A percentile compares a stretch with the other conserved stretches of the same genome.
phyloP scores from a whole-genome alignment of 495 filamentous ascomycete genomes.

The Elaphomyces granulatus region DNA sequence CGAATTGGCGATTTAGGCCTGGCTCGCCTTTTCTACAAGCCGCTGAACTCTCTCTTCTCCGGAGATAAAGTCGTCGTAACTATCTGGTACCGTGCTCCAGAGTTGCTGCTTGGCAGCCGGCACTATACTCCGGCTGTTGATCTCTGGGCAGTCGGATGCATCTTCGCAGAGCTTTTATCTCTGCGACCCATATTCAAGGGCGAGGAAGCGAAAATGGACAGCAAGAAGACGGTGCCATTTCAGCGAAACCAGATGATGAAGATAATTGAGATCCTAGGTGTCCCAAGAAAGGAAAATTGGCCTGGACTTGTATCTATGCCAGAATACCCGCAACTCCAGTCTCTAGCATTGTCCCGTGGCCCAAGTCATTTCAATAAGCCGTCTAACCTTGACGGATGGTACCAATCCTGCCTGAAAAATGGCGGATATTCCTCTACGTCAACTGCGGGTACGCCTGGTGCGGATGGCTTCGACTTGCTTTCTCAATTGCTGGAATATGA shows the following conservation, averaged over 20 bases:
- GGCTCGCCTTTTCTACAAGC: constrained; percentile 86
- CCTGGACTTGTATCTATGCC: constrained; percentile 65
- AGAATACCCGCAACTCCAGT: constrained; percentile 63
- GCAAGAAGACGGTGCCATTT: constrained; percentile 91
- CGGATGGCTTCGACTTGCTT: constrained; percentile 68
- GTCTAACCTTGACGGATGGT: constrained; percentile 51
- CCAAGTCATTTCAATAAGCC: constrained; percentile 27
- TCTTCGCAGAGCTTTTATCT: constrained; percentile 87
- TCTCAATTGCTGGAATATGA: constrained; percentile 80
- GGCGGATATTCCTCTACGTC: constrained; percentile 39
- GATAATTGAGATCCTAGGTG: constrained; percentile 88
- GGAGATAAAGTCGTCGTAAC: constrained; percentile 99
- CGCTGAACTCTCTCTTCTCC: constrained; percentile 73
- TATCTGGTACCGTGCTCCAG: constrained; percentile 97
- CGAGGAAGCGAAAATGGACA: constrained; percentile 97
- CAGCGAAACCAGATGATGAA: constrained; percentile 98
- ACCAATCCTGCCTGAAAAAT: constrained; percentile 43
- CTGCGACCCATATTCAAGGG: constrained; percentile 96
- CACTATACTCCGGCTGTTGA: constrained; percentile 97
- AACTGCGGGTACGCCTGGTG: constrained; percentile 42
- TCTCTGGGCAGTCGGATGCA: constrained; percentile 95
- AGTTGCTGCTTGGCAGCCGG: constrained; percentile 74
- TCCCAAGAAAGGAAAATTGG: constrained; percentile 84
- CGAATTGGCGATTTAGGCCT: constrained; percentile 90
- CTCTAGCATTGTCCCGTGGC: constrained; percentile 38